A percentile compares a stretch with the other conserved stretches of the same genome.
Evolutionary conservation across 176 grass and related monocot species (phyloP).

Genomic region (Paspalum vaginatum): DNA sequence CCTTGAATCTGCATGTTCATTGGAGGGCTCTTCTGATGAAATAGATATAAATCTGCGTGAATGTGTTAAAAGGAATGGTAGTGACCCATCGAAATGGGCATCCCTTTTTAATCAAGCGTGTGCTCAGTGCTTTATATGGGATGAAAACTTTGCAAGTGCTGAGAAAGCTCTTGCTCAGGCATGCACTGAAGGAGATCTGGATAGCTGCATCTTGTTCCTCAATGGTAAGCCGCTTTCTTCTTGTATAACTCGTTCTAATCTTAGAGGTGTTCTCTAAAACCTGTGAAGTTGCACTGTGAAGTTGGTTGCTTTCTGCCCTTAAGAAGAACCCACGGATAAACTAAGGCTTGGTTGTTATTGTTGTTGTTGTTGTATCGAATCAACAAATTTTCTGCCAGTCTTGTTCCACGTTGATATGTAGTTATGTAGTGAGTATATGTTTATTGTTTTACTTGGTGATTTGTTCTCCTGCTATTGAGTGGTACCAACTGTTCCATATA

Average conservation of each 20-base stretch:
- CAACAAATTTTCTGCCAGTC: not conserved
- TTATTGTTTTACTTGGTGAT: not conserved
- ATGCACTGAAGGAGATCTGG: conserved; percentile 59
- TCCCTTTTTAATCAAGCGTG: conserved; percentile 76
- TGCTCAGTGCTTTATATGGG: conserved; percentile 73
- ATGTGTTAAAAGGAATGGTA: conserved; percentile 62
- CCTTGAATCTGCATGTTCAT: conserved; percentile 70
- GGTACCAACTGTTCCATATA: not conserved
- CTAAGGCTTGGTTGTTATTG: too few species aligned
- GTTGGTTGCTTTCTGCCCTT: conserved; percentile 8
- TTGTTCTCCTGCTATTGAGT: not conserved
- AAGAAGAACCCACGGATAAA: not conserved
- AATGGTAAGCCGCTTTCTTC: conserved; percentile 55
- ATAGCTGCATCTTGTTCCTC: conserved; percentile 82
- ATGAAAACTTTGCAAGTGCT: conserved; percentile 67
- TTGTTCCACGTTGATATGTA: not conserved
- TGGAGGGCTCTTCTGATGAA: conserved; percentile 54
- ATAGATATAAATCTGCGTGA: conserved; percentile 61
- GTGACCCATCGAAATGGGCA: conserved; percentile 53
- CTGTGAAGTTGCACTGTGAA: not conserved
- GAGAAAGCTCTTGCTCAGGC: conserved; percentile 73
- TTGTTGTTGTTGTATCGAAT: too few species aligned
- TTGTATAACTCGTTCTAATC: not conserved
- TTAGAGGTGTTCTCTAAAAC: not conserved
- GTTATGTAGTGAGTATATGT: not conserved